Percentiles rank a stretch among this genome's conserved stretches.
phyloP scores from a whole-genome alignment of 2,329 filamentous ascomycete genomes.

The Aspergillus ustus region DNA sequence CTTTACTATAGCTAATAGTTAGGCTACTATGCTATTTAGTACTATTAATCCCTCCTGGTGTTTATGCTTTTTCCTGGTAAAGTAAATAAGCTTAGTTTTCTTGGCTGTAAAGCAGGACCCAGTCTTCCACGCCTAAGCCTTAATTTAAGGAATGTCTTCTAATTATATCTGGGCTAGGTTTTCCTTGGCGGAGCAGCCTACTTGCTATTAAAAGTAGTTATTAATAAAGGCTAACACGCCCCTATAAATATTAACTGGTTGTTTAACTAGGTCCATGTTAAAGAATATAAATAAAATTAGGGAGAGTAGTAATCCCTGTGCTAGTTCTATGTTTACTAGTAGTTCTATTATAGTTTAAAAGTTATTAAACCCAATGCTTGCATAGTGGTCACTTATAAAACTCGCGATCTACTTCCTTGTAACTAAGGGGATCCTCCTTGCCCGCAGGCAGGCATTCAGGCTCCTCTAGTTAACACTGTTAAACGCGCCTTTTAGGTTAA shows the following conservation, averaged over 20 bases:
- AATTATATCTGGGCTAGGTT: conserved; percentile 24
- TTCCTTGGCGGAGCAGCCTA: conserved; percentile 24
- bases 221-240: conserved; percentile 36
- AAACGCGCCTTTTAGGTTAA: conserved; percentile 27
- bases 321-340: conserved; percentile 22
- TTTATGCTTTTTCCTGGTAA: conserved; percentile 27
- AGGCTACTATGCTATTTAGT: conserved; percentile 20
- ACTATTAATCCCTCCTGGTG: conserved; percentile 18
- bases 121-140: conserved; percentile 30
- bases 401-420: conserved; percentile 21
- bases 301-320: conserved; percentile 37
- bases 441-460: conserved; percentile 10
- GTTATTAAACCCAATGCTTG: conserved; percentile 25
- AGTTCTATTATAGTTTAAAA: conserved; percentile 13
- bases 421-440: conserved; percentile 1
- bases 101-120: conserved; percentile 34
- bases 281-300: conserved; percentile 44
- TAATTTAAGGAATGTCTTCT: conserved; percentile 32
- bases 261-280: conserved; percentile 43
- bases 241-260: conserved; percentile 23
- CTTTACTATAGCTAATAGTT: no score
- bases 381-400: conserved; percentile 22
- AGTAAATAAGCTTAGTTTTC: conserved; percentile 37
- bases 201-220: conserved; percentile 33
- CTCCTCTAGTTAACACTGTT: conserved; percentile 24